Base-by-base conservation (phyloP, 352 stramenopile species). In the Phytophthora multivora region DNA sequence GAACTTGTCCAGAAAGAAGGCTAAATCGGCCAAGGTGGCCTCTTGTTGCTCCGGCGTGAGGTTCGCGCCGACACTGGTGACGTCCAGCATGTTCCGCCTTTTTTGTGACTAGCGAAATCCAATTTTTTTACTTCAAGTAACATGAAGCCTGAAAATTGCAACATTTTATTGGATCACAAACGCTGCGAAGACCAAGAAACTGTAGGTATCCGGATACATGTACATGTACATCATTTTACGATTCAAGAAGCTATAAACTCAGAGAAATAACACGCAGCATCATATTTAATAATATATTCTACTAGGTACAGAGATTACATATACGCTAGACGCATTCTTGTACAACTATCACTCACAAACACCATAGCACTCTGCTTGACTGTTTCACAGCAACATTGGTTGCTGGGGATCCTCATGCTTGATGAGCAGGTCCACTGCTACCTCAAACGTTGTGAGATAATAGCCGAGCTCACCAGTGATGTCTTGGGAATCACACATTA, bases 381-480 rank as follows among this genome's bases (percentile, higher is more conserved):
- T 16, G 23, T n/a, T 54, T 66, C 33, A 71, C 25, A 40, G 54
- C 46, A 83, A 50, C 67, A 83, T 79, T 26, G 75, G 69, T 8
- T 75, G 59, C 19, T 80, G 59, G 16, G 67, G 54, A 59, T 84
- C 70, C 18, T 57, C 41, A 15, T 87, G 78, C 19, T 72, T 73
- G 16, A 81, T 65, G 26, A 90, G 66, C 56, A 88, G 65, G 33
- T 86, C 73, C 33, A 90, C 76, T n/a, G 73, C 78, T 21, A 82
- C 78, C 40, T 88, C 78, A 45, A 87, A 90, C 46, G 77, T 90
- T 40, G 80, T 86, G 16, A 88, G 78, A 53, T 90, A 90, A 65
- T 87, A 90, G 42, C 80, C 80, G 26, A 90, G 78, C 63, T 90
- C 80, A 50, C 80, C 80, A 38, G 71, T 81, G 28, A 79, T 75